phyloP scores from a whole-genome alignment of 192 early-diverging fungal genomes.

The Linnemannia zychae region DNA sequence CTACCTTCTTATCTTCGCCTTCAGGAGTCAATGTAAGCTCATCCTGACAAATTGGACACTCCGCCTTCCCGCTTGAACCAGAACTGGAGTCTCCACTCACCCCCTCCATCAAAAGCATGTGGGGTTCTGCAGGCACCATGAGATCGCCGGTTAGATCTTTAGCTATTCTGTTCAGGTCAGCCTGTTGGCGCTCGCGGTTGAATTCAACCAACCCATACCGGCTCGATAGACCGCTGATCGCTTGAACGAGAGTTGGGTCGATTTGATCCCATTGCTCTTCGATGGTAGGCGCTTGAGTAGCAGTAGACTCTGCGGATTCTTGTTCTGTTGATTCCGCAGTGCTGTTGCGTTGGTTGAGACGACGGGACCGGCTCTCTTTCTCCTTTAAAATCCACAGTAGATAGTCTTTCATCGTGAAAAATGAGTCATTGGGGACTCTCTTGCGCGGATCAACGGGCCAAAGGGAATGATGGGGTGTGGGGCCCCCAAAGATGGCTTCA shows the following conservation, averaged over 20 bases:
- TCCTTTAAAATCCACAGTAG: conserved; percentile 46
- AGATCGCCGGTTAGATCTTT: conserved; percentile 18
- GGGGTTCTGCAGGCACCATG: conserved; percentile 18
- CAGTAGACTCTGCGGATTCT: neutral
- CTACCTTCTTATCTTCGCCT: conserved; percentile 19
- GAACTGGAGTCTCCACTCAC: neutral
- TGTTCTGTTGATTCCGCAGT: neutral
- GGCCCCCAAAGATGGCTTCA: neutral
- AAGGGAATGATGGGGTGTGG: conserved; percentile 14
- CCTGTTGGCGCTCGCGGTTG: conserved; percentile 29
- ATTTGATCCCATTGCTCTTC: conserved; percentile 22
- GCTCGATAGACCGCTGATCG: conserved; percentile 22
- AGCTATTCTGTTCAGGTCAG: conserved; percentile 29
- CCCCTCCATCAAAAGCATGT: conserved; percentile 32
- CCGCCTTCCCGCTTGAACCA: neutral
- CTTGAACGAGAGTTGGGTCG: conserved; percentile 22
- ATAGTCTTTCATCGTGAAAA: conserved; percentile 32
- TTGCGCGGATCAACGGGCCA: conserved; percentile 36
- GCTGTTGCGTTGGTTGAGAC: neutral
- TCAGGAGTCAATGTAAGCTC: neutral
- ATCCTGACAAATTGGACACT: conserved; percentile 49
- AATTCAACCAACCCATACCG: conserved; percentile 32
- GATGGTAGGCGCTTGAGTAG: neutral
- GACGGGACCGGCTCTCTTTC: conserved; percentile 23
- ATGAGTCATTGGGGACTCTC: conserved; percentile 22